phyloP scores from a whole-genome alignment of 2,329 filamentous ascomycete genomes.

The Alternaria arbusti region DNA sequence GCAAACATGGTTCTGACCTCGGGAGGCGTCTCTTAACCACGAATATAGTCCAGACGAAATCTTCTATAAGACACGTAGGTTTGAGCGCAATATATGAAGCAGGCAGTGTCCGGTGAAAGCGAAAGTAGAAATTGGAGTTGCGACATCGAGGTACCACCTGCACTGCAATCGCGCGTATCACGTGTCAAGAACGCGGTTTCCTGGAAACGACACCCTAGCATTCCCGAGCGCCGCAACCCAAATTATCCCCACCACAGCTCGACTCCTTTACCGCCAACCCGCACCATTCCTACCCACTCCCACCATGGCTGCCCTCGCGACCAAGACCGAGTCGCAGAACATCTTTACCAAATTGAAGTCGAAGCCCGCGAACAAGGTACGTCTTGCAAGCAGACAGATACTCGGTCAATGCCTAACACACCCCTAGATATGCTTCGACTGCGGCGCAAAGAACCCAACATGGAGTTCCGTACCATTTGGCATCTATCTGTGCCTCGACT shows the following conservation, averaged over 20 bases:
- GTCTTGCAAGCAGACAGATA: constrained; percentile 30
- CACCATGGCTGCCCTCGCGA: constrained; percentile 70
- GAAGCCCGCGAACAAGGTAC: constrained; percentile 92
- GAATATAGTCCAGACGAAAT: not conserved
- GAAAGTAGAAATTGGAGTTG: not conserved
- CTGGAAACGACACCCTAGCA: constrained; percentile 27
- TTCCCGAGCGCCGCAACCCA: constrained; percentile 29
- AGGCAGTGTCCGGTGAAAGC: not conserved
- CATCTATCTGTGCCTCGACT: constrained; percentile 98
- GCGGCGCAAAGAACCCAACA: constrained; percentile 94
- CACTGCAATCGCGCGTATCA: constrained; percentile 5
- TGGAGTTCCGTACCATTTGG: constrained; percentile 98
- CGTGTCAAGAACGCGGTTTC: constrained; percentile 15
- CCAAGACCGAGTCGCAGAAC: constrained; percentile 93
- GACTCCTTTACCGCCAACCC: constrained; percentile 32
- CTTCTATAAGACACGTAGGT: not conserved
- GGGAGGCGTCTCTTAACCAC: not conserved
- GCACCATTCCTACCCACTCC: constrained; percentile 26
- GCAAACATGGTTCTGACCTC: not conserved
- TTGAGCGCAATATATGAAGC: not conserved
- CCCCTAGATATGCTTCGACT: constrained; percentile 92
- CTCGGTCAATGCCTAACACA: constrained; percentile 31
- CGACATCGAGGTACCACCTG: not conserved
- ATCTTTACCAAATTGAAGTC: constrained; percentile 97
- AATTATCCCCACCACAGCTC: constrained; percentile 39